Evolutionary conservation across 192 early-diverging fungal genomes (phyloP), one percentile per base, ranked within the genome.

Genomic region (Borealophlyctis nickersoniae): DNA sequence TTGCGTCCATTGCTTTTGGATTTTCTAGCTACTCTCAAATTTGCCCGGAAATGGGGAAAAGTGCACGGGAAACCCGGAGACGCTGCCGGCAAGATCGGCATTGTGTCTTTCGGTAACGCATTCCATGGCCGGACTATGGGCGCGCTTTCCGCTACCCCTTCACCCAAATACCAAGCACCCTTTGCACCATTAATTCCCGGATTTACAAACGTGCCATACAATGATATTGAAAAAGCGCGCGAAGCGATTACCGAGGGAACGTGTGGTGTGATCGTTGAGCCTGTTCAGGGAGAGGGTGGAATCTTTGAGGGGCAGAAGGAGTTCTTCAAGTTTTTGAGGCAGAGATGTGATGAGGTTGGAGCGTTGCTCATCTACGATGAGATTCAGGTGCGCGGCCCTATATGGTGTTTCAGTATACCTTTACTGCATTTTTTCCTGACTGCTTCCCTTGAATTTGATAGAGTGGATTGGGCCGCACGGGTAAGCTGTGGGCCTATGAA

Each of bases 61-160:
- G 16, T 71, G 23, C 73, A 74, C 58, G 54, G 68, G n/a, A 57
- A 71, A 1, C 45, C 78, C 54, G 73, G 77, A 67, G 62, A 76
- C 53, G 55, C 69, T 53, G 68, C 82, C 24, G 75, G 81, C 19
- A 92, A 94, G 73, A 73, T 82, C 65, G 79, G 80, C 24, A 77
- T 97, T 49, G 79, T 99, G 23, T 91, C 89, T 36, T 99, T 97
- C 68, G 85, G 75, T 7, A 89, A 94, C 61, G 93, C 90, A 0
- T 99, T 99, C 79, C 97, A 99, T 71, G 97, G 97, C 62, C 91
- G 97, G 32, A 84, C 92, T 7, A 87, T 99, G 88, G 95, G 95
- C 4, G 90, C 97, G 0, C 79, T 99, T 49, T 94, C 93, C n/a
- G 91, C 92, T 26, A 99, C 97, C 0, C 90, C 89, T 14, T 89